A percentile compares a stretch with the other conserved stretches of the same genome.
These are phyloP conservation scores for Smallanthus sonchifolius DNA, from an alignment of 129 eudicot species.

Conservation along the genomic window DNA sequence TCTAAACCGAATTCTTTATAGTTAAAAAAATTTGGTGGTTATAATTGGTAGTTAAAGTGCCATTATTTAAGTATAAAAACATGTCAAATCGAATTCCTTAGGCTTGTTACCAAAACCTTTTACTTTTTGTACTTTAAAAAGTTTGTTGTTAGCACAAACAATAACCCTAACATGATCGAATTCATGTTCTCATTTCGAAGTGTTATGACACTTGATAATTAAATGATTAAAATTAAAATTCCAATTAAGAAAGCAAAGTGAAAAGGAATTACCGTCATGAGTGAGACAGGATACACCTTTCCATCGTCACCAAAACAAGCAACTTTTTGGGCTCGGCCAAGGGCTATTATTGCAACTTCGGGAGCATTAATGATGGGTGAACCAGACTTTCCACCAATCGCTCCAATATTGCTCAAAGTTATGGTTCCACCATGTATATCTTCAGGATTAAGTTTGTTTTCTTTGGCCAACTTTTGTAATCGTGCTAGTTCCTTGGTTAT, in stretches of 20 bases:
- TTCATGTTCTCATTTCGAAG: neutral
- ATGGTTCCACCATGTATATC: conserved; percentile 32
- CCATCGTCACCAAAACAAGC: conserved; percentile 20
- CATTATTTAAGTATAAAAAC: neutral
- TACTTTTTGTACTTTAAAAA: too few species aligned
- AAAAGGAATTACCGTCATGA: neutral
- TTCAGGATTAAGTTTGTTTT: conserved; percentile 44
- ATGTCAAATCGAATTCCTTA: too few species aligned
- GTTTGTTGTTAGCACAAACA: too few species aligned
- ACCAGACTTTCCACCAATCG: conserved; percentile 95
- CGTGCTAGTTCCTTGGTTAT: conserved; percentile 80
- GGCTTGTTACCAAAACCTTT: too few species aligned
- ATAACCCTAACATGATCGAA: too few species aligned
- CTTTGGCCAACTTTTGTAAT: conserved; percentile 59
- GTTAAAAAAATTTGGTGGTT: too few species aligned
- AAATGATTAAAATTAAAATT: too few species aligned
- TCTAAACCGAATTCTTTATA: too few species aligned
- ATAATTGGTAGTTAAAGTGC: neutral
- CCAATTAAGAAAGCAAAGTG: neutral
- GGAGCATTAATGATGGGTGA: conserved; percentile 82
- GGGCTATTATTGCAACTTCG: conserved; percentile 75
- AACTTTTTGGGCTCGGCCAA: conserved; percentile 64
- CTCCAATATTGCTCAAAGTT: conserved; percentile 87
- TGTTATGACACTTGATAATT: neutral
- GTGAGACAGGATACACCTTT: neutral